Evolutionary conservation across 108 stramenopile species (phyloP).

Genomic region (Skeletonema grethae): DNA sequence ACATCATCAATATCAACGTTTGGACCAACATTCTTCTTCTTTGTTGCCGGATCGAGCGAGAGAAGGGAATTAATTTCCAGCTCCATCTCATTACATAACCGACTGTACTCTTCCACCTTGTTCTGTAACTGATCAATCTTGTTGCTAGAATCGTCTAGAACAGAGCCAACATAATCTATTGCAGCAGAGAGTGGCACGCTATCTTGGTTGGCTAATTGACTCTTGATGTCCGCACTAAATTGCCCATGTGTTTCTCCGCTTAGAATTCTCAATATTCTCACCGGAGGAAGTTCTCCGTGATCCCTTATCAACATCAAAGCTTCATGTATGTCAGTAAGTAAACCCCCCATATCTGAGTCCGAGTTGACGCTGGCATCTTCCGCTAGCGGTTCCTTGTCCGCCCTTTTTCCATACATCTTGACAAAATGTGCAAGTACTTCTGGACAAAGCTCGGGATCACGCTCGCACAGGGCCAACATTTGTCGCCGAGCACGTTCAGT

Average conservation of each 20-base stretch:
- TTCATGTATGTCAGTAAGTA: conserved; percentile 83
- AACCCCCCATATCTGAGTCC: conserved; percentile 60
- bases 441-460: conserved; percentile 79
- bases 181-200: conserved; percentile 82
- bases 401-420: conserved; percentile 56
- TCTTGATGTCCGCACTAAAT: conserved; percentile 52
- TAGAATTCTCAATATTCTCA: conserved; percentile 79
- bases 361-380: conserved; percentile 58
- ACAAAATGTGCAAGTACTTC: conserved; percentile 88
- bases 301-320: conserved; percentile 67
- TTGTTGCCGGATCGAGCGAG: conserved; percentile 9
- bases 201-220: neutral
- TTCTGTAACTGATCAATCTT: conserved; percentile 63
- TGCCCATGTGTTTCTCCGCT: conserved; percentile 80
- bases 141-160: conserved; percentile 72
- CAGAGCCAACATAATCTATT: conserved; percentile 77
- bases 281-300: conserved; percentile 74
- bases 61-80: conserved; percentile 68
- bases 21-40: conserved; percentile 23
- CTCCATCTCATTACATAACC: conserved; percentile 81
- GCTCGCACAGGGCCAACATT: conserved; percentile 84
- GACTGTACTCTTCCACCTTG: conserved; percentile 75
- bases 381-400: conserved; percentile 19
- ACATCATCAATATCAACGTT: conserved; percentile 76
- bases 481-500: conserved; percentile 73